Evolutionary conservation across 805 yeast genomes (phyloP), one percentile per base, ranked within the genome.

Genomic region (Alloascoidea hylecoeti): DNA sequence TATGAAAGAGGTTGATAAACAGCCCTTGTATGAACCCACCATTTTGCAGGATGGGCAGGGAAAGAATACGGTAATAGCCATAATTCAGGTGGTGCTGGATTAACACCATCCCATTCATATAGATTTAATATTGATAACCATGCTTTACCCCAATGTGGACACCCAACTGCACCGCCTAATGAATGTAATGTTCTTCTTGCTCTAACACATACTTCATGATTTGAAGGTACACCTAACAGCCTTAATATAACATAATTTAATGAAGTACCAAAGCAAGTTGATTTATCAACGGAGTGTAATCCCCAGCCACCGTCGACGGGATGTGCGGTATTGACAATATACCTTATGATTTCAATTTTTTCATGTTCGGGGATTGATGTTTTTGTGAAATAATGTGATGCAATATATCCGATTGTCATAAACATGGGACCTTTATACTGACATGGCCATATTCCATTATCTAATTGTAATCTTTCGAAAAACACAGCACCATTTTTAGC

Each of bases 241-340:
- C 99, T 67, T 42, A 92, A 62, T n/a, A 63, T 61, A 4, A 89
- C 78, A 55, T 92, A 92, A 56, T 86, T 88, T 47, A 92, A 68
- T 0, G 83, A 66, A 1, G 99, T 92, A 3, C 99, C 98, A 55
- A 88, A 88, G 46, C 92, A 92, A 0, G 99, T 92, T 5, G 92
- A 77, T 54, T 89, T 92, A 53, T 92, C 99, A 38, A 74, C 76
- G 3, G 86, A 73, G 54, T 92, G 96, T 30, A 92, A 64, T 0
- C 99, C 99, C 99, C 99, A 92, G 2, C 98, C 99, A n/a, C 99
- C 99, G 56, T 92, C 98, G 1, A 88, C 95, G 0, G 96, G 96
- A 53, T 92, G 96, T 0, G 96, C 78, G 0, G 84, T 71, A 53
- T 92, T 92, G n/a, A 85, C 83, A 14, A 92, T 58, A 52, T 88